Base-by-base conservation (phyloP, 75 land plant species). In the Adiantum capillusveneris region DNA sequence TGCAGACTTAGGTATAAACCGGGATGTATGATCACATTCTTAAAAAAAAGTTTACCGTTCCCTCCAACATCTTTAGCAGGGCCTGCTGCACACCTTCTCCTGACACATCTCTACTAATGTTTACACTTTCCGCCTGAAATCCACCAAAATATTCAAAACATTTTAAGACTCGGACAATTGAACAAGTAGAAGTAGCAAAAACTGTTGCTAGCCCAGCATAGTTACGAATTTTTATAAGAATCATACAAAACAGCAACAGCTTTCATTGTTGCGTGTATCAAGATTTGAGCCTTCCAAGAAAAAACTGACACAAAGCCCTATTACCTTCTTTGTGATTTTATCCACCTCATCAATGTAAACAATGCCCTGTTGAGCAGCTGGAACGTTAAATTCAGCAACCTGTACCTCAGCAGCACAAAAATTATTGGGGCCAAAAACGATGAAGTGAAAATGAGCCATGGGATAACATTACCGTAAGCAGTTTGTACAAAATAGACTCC, bases 31-130 rank as follows among this genome's bases (percentile, higher is more conserved):
- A n/a, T n/a, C n/a, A n/a, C n/a, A n/a, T n/a, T n/a, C n/a, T n/a
- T n/a, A n/a, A n/a, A n/a, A n/a, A n/a, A 46, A 46, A 20, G 14
- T 17, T 2, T 46, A 46, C 49, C 49, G 37, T 34, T 9, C 37
- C 37, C 37, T 34, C 37, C 9, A 34, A 34, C 37, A 34, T 34
- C 64, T 84, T 84, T 37, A 84, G 64, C 20, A 84, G 65, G 28
- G 89, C 89, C 44, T 85, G 89, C 50, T 85, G 88, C 44, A 84
- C 88, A 46, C 88, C 88, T 67, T 84, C 88, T 20, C 87, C 86
- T 21, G 88, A 85, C 11, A 85, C 89, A 73, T 85, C 89, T 62
- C 89, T 79, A 42, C 89, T 85, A 25, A 83, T 76, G 56, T 83
- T 85, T 53, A 83, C 29, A 59, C 83, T 85, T 44, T 85, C 89